Evolutionary conservation across 768 basidiomycete genomes (phyloP).

Genomic region (Russula vinacea): DNA sequence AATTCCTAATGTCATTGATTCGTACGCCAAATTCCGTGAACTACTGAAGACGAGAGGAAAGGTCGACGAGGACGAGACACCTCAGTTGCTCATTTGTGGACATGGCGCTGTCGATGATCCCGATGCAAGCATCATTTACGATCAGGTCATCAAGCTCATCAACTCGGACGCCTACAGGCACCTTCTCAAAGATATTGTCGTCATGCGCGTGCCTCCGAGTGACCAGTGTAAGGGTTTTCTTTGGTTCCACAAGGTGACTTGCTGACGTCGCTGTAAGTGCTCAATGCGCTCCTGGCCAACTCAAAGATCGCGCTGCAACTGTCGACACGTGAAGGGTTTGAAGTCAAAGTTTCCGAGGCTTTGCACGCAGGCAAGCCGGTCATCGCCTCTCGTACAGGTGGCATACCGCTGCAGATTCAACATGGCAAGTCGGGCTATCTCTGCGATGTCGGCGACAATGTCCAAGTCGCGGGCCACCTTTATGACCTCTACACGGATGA

Average conservation of each 20-base stretch:
- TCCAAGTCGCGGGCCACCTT: conserved; percentile 69
- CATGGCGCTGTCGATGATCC: conserved; percentile 95
- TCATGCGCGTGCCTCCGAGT: conserved; percentile 70
- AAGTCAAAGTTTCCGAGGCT: conserved; percentile 96
- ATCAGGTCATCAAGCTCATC: conserved; percentile 66
- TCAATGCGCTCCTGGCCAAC: conserved; percentile 87
- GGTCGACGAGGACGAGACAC: conserved; percentile 50
- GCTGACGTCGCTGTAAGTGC: conserved; percentile 44
- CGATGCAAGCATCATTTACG: conserved; percentile 90
- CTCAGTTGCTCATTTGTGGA: conserved; percentile 80
- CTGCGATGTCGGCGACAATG: conserved; percentile 72
- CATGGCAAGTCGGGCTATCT: conserved; percentile 88
- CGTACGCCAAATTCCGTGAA: conserved; percentile 79
- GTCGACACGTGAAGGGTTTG: conserved; percentile 92
- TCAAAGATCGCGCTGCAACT: conserved; percentile 88
- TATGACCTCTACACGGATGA: conserved; percentile 76
- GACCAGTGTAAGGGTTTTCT: conserved; percentile 61
- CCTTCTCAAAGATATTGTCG: conserved; percentile 43
- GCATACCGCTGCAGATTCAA: conserved; percentile 89
- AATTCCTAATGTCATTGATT: conserved; percentile 80
- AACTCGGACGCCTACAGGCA: conserved; percentile 34
- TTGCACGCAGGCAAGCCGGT: conserved; percentile 86
- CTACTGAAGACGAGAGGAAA: conserved; percentile 48
- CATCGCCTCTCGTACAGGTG: conserved; percentile 81
- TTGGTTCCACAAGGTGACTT: neutral